Percentiles rank a stretch among this genome's conserved stretches.
phyloP scores from a whole-genome alignment of 2,329 filamentous ascomycete species.

The Tolypocladium cylindrosporum region DNA sequence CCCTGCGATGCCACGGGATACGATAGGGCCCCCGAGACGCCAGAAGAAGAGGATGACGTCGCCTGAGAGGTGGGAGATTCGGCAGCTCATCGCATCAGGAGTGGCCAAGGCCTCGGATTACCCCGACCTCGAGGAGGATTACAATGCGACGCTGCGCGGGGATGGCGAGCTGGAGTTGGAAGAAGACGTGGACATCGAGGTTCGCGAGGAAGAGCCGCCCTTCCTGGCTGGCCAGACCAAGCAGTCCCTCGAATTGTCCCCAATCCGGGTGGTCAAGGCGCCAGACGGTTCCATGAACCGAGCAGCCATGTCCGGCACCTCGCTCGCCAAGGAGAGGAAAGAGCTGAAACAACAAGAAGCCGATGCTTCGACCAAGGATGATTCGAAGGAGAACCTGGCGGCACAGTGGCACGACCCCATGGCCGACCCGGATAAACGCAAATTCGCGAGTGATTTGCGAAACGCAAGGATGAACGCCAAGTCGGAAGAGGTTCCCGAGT shows the following conservation, averaged over 20 bases:
- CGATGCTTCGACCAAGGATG: conserved; percentile 63
- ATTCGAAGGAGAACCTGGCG: conserved; percentile 71
- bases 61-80: conserved; percentile 94
- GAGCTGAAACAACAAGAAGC: conserved; percentile 83
- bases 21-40: conserved; percentile 33
- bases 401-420: conserved; percentile 97
- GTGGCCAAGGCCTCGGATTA: conserved; percentile 89
- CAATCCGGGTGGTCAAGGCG: conserved; percentile 92
- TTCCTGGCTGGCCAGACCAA: conserved; percentile 95
- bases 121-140: conserved; percentile 89
- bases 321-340: conserved; percentile 78
- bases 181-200: conserved; percentile 94
- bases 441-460: conserved; percentile 82
- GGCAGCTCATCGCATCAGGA: conserved; percentile 90
- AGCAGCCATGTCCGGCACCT: conserved; percentile 87
- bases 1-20: conserved; percentile 25
- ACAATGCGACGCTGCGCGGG: conserved; percentile 75
- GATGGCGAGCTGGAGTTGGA: conserved; percentile 86
- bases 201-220: conserved; percentile 90
- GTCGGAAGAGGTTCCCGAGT: conserved; percentile 71
- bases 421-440: conserved; percentile 71
- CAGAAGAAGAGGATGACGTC: conserved; percentile 92
- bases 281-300: conserved; percentile 97
- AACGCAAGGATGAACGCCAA: conserved; percentile 52
- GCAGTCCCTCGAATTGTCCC: conserved; percentile 86